These are phyloP conservation scores for Diplodia intermedia DNA, from an alignment of 2,329 filamentous ascomycete genomes.

Conservation along the genomic window DNA sequence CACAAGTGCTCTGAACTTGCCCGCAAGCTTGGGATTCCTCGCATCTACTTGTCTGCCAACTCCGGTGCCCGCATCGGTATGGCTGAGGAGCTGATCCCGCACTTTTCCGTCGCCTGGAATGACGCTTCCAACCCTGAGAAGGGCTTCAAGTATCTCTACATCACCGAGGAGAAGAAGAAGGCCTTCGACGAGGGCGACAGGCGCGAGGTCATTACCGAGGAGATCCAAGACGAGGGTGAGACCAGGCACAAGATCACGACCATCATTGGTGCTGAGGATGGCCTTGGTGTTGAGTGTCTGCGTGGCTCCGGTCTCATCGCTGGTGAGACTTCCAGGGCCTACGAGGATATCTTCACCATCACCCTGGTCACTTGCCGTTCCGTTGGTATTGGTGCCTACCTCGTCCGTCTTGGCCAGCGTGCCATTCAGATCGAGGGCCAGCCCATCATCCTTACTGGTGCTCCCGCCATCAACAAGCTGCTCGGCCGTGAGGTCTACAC, in stretches of 20 bases:
- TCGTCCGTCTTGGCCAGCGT: constrained; percentile 96
- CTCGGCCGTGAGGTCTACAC: constrained; percentile 98
- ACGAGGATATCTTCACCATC: constrained; percentile 98
- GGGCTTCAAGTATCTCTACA: constrained; percentile 97
- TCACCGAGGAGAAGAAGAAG: constrained; percentile 84
- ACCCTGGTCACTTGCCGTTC: constrained; percentile 97
- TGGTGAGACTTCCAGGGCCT: constrained; percentile 93
- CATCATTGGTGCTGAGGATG: constrained; percentile 90
- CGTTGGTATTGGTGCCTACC: constrained; percentile 98
- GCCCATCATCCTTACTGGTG: constrained; percentile 97
- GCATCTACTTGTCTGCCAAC: constrained; percentile 98
- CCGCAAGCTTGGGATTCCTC: constrained; percentile 90
- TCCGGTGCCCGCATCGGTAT: constrained; percentile 97
- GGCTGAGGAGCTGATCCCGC: constrained; percentile 93
- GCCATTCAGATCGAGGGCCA: constrained; percentile 99
- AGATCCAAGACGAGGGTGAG: constrained; percentile 84
- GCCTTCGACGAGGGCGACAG: constrained; percentile 80
- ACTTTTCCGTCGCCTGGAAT: constrained; percentile 98
- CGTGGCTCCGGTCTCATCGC: constrained; percentile 97
- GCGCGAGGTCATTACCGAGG: constrained; percentile 85
- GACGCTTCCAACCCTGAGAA: constrained; percentile 78
- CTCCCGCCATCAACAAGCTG: constrained; percentile 96
- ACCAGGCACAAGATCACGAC: constrained; percentile 93
- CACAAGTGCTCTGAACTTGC: constrained; percentile 98
- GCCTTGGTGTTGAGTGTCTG: constrained; percentile 95